Evolutionary conservation across 164 flowering plant genomes (phyloP), one percentile per base, ranked within the genome.

Genomic region (Hamamelis virginiana): DNA sequence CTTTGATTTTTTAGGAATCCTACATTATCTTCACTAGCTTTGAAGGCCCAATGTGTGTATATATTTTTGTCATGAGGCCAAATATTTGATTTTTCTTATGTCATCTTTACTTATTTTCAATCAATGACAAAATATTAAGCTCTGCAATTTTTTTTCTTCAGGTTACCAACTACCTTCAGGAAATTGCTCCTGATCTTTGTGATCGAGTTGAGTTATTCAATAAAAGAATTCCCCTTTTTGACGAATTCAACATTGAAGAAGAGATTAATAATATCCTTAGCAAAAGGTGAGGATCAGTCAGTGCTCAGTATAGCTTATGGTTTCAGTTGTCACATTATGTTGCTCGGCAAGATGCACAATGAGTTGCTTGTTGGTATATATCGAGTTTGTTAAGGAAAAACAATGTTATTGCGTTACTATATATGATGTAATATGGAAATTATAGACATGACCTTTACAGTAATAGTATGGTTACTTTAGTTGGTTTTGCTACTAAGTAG

Each of bases 151-250:
- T 50, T 15, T 48, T 41, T 60, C 70, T 66, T 67, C 86, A 94
- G 98, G 96, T 94, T 44, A 89, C 94, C 64, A 91, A 79, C 80
- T 94, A 94, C 74, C 97, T 94, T 78, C 97, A 89, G 83, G 97
- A 92, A 59, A 88, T 90, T 66, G 98, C 97, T 67, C 98, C 97
- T 43, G 79, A 88, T 79, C 97, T 94, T 64, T 90, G 97, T 80
- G 87, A 85, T 25, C 85, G 96, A 65, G 91, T 94, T 58, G 94
- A 92, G 76, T 70, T 94, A 59, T 81, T 84, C 72, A 78, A 85
- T 67, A 87, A 87, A 80, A 82, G 87, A 71, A 82, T 78, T 74
- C 97, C 97, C 8, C 91, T 92, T 69, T 95, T 92, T 78, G 90
- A 89, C 75, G 84, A 88, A 75, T 95, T 84, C 72, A 88, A 92